Conservation (phyloP, 768 basidiomycete species). For the Pisolithus tinctorius region DNA sequence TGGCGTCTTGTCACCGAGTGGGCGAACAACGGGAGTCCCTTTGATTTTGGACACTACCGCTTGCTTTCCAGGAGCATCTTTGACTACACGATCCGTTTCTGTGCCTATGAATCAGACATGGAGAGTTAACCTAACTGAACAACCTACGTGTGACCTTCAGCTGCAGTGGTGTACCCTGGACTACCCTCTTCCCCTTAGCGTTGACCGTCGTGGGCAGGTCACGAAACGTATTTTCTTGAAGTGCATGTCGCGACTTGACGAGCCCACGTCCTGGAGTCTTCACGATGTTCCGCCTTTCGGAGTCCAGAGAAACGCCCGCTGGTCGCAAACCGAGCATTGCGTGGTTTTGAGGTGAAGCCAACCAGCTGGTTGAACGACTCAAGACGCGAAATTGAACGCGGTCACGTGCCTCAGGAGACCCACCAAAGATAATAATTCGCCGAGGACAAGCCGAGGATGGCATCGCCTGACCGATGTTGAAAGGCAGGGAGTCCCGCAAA, state of each 20-base stretch:
- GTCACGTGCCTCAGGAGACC: too few species aligned
- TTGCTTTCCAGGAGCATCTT: constrained; percentile 21
- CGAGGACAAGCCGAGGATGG: too few species aligned
- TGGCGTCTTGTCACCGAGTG: constrained; percentile 71
- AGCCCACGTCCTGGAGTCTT: constrained; percentile 54
- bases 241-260: constrained; percentile 29
- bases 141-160: constrained; percentile 24
- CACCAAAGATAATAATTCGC: too few species aligned
- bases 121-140: too few species aligned
- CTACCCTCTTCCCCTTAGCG: constrained; percentile 37
- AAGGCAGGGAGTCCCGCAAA: too few species aligned
- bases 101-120: background rate
- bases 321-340: constrained; percentile 23
- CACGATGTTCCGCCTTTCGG: constrained; percentile 17
- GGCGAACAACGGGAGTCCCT: constrained; percentile 31
- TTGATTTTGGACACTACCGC: constrained; percentile 17
- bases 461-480: too few species aligned
- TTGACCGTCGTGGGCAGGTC: constrained; percentile 36
- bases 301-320: constrained; percentile 20
- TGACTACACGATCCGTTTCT: constrained; percentile 17
- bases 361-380: too few species aligned
- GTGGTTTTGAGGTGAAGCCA: background rate
- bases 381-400: too few species aligned
- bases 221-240: constrained; percentile 45
- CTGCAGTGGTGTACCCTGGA: constrained; percentile 31